Evolutionary conservation across 257 asterid genomes (phyloP).

Genomic region (Fraxinus anomala): DNA sequence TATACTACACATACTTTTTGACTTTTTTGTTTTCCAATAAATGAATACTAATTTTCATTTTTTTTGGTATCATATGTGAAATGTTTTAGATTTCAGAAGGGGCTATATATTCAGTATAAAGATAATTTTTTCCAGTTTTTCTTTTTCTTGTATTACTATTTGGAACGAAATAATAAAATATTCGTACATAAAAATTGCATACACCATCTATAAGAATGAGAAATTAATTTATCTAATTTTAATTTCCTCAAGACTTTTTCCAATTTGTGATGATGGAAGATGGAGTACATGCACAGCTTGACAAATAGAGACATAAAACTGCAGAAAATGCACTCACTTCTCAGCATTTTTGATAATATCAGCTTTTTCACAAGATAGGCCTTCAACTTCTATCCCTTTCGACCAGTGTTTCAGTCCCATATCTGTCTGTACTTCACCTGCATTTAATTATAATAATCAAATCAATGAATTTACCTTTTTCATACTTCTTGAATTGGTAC

Average conservation of each 20-base stretch:
- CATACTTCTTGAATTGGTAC: conserved; percentile 12
- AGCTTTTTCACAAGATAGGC: conserved; percentile 22
- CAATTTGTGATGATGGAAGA: not conserved
- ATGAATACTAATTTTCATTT: no score
- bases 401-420: conserved; percentile 31
- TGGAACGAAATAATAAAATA: not conserved
- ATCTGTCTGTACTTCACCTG: conserved; percentile 41
- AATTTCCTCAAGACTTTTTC: not conserved
- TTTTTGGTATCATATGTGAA: no score
- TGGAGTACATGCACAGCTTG: not conserved
- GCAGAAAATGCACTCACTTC: conserved; percentile 44
- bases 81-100: no score
- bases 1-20: no score
- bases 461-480: conserved; percentile 19
- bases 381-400: conserved; percentile 40
- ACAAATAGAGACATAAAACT: conserved; percentile 7
- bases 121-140: no score
- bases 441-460: conserved; percentile 18
- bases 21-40: no score
- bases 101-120: no score
- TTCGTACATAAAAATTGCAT: no score
- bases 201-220: no score
- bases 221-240: no score
- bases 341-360: conserved; percentile 31
- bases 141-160: no score